phyloP scores from a whole-genome alignment of 2,329 filamentous ascomycete genomes.

The Uncinocarpus reesii region DNA sequence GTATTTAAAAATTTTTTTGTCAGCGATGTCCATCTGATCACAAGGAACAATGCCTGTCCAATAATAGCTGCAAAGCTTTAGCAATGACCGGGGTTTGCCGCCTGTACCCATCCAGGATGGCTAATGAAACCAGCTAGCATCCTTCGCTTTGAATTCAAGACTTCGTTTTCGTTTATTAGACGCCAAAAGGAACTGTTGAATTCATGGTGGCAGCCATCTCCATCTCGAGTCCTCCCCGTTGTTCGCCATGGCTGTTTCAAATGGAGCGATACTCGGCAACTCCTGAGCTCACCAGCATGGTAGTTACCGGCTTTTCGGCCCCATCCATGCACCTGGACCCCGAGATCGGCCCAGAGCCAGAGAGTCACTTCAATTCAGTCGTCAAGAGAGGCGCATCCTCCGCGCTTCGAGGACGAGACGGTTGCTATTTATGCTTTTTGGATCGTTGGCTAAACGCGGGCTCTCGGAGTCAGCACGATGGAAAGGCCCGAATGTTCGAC shows the following conservation, averaged over 20 bases:
- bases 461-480: background rate
- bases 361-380: background rate
- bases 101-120: background rate
- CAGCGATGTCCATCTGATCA: no score
- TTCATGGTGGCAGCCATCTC: no score
- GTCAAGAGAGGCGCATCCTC: background rate
- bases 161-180: no score
- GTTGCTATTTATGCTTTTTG: background rate
- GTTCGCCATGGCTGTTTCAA: background rate
- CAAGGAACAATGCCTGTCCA: background rate
- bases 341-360: background rate
- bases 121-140: no score
- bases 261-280: no score
- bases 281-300: background rate
- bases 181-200: no score
- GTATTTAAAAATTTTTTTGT: no score
- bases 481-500: background rate
- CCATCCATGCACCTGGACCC: background rate
- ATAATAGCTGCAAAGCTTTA: background rate
- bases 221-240: background rate
- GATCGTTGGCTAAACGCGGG: background rate
- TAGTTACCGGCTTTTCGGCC: background rate
- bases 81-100: slow-evolving; percentile 6
- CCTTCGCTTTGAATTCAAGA: no score
- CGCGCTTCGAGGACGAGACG: no score